These are phyloP conservation scores for Tetracentron sinense DNA, from an alignment of 164 flowering plant species.

Conservation along the genomic window DNA sequence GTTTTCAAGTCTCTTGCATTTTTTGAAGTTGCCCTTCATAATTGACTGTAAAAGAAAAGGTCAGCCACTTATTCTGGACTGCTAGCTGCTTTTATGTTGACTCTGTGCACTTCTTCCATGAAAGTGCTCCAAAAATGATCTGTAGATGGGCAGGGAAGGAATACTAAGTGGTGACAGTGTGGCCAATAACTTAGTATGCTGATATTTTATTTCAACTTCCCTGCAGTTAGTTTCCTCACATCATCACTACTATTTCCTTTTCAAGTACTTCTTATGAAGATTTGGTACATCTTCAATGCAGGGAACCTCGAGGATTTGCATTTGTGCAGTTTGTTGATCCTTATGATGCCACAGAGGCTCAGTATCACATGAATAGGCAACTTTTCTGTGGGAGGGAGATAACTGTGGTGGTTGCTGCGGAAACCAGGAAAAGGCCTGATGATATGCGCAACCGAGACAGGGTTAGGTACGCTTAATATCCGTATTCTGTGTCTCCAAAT, in stretches of 20 bases:
- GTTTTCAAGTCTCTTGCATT: slow-evolving; percentile 63
- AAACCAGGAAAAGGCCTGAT: slow-evolving; percentile 82
- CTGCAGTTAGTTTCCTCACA: slow-evolving; percentile 1
- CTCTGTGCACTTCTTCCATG: slow-evolving; percentile 22
- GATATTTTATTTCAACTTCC: slow-evolving; percentile 7
- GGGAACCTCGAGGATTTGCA: slow-evolving; percentile 92
- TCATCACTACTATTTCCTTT: background rate
- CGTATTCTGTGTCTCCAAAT: background rate
- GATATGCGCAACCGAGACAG: slow-evolving; percentile 71
- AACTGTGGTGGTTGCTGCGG: slow-evolving; percentile 80
- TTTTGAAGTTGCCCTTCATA: slow-evolving; percentile 62
- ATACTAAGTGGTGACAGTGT: slow-evolving; percentile 16
- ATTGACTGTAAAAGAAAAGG: slow-evolving; percentile 65
- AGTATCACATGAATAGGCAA: slow-evolving; percentile 74
- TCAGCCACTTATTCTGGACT: slow-evolving; percentile 57
- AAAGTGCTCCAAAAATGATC: slow-evolving; percentile 22
- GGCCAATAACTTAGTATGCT: slow-evolving; percentile 12
- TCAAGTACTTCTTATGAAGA: background rate
- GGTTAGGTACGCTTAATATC: slow-evolving; percentile 31
- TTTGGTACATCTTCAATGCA: slow-evolving; percentile 23
- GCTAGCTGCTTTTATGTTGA: slow-evolving; percentile 41
- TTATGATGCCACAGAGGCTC: slow-evolving; percentile 74
- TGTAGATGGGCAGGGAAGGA: slow-evolving; percentile 21
- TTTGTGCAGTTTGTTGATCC: slow-evolving; percentile 91
- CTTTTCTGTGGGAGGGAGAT: slow-evolving; percentile 73